Evolutionary conservation across 495 filamentous ascomycete genomes (phyloP), one percentile per base, ranked within the genome.

Genomic region (Neurospora sp.): DNA sequence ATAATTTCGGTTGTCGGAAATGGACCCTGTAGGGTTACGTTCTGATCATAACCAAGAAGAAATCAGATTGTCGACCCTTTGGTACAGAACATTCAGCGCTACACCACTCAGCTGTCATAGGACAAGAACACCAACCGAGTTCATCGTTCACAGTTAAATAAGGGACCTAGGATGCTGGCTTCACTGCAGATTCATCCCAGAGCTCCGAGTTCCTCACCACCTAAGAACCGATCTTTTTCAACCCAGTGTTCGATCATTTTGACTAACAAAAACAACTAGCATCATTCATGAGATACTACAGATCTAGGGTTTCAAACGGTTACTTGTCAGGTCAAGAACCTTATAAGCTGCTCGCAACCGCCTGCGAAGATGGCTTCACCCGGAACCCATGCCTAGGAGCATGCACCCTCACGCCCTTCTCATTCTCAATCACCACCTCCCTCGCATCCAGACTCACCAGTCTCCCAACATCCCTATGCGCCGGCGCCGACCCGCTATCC

Each of bases 351-450:
- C 53, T 65, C 53, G 53, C 53, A 65, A 65, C 53, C 53, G 27
- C 53, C 31, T 65, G 53, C 6, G 27, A 31, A 3, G 14, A 65
- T 16, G 75, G 77, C 73, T 70, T 77, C 65, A 89, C 80, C 70
- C 84, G 80, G 77, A 88, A 91, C 42, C 86, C 86, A 75, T 83
- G 81, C 71, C 87, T 81, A 3, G 87, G 88, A 27, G 86, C 85
- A 83, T 90, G 86, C 27, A 90, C 79, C 61, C 83, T 80, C 42
- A 88, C 77, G 40, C 81, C 82, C 70, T 77, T 81, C 45, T 76
- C 79, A 27, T 81, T 81, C 77, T 87, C 84, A 42, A 90, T 77
- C 3, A 89, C 85, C 4, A 89, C 79, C 81, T 89, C 84, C 40
- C 81, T 77, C 22, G 75, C 74, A 69, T 79, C 83, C 53, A 90